Evolutionary conservation across 768 basidiomycete species (phyloP).

Genomic region (Serendipita vermifera): DNA sequence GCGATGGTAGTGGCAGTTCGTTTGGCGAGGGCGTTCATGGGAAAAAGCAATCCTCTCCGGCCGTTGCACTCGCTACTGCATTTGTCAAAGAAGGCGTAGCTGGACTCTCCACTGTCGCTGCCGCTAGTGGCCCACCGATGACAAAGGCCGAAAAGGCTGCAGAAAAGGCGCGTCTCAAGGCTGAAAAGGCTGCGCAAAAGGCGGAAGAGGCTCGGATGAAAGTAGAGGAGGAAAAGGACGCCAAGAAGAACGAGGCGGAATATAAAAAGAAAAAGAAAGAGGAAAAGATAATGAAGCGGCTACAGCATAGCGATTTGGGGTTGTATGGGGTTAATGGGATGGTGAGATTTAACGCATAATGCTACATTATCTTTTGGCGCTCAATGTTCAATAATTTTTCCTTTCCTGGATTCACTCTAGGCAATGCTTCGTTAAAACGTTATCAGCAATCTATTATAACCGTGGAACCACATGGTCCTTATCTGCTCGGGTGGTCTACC

Average conservation of each 20-base stretch:
- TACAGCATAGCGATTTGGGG: neutral
- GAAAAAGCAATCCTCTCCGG: neutral
- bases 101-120: neutral
- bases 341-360: conserved; percentile 5
- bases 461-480: too few species aligned
- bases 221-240: neutral
- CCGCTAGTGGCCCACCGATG: neutral
- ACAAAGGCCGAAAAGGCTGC: conserved; percentile 2
- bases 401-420: too few species aligned
- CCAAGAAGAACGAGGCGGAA: neutral
- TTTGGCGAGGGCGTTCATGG: neutral
- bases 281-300: conserved; percentile 2
- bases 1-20: conserved; percentile 1
- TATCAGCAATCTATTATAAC: too few species aligned
- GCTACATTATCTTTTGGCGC: too few species aligned
- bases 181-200: conserved; percentile 3
- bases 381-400: too few species aligned
- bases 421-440: too few species aligned
- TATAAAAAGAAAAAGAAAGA: conserved; percentile 1
- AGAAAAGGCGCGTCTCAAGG: neutral
- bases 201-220: neutral
- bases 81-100: neutral
- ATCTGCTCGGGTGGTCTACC: too few species aligned
- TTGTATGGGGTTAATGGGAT: conserved; percentile 7
- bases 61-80: conserved; percentile 3